Evolutionary conservation across 805 yeast species (phyloP).

Genomic region (Yamadazyma insecticola): DNA sequence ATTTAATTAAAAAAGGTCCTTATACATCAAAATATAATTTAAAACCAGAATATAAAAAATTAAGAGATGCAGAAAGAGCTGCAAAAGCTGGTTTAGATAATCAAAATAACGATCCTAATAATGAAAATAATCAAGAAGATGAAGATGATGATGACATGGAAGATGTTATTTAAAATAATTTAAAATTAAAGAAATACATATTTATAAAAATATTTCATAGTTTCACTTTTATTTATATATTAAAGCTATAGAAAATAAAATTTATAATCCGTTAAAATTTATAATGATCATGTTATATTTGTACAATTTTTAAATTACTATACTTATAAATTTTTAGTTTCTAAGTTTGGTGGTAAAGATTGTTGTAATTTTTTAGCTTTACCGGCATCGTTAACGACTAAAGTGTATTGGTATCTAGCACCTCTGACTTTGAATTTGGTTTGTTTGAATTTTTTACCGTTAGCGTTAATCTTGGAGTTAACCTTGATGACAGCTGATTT

Average conservation of each 20-base stretch:
- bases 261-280: too few species aligned
- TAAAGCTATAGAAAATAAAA: too few species aligned
- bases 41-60: constrained; percentile 82
- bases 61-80: constrained; percentile 72
- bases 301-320: constrained; percentile 7
- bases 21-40: constrained; percentile 88
- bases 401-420: constrained; percentile 88
- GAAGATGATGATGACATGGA: constrained; percentile 80
- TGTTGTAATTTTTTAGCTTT: constrained; percentile 97
- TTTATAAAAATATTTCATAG: too few species aligned
- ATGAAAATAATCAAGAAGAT: constrained; percentile 58
- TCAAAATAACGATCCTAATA: constrained; percentile 35
- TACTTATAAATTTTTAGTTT: constrained; percentile 52
- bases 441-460: constrained; percentile 83
- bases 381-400: constrained; percentile 90
- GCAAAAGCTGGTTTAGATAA: constrained; percentile 53
- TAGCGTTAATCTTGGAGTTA: constrained; percentile 76
- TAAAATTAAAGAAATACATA: neutral
- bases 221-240: too few species aligned
- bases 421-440: constrained; percentile 99
- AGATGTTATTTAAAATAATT: constrained; percentile 48
- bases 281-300: constrained; percentile 8
- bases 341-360: constrained; percentile 92
- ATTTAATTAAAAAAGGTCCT: constrained; percentile 89
- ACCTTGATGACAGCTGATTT: constrained; percentile 90